Conservation (phyloP, 1,139 yeast species). For the Magnusiomyces sp. region DNA sequence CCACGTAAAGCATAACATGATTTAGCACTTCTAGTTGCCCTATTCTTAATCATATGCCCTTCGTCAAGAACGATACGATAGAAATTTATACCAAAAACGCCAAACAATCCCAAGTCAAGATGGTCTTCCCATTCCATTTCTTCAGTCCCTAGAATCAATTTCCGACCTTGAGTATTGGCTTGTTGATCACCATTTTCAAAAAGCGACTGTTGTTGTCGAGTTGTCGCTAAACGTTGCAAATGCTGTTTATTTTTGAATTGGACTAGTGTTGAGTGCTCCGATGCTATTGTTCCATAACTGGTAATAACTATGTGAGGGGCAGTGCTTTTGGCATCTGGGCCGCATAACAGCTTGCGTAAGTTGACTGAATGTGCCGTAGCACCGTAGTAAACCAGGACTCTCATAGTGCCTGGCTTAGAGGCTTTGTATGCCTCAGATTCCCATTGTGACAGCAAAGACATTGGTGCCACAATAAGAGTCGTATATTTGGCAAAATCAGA, state of each 20-base stretch:
- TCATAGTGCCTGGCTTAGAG: constrained; percentile 25
- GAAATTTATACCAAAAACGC: constrained; percentile 66
- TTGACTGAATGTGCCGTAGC: constrained; percentile 40
- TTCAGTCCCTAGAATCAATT: constrained; percentile 8
- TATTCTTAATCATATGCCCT: constrained; percentile 82
- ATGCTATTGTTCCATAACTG: constrained; percentile 79
- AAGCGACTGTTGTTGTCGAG: background rate
- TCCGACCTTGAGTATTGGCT: background rate
- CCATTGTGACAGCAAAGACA: constrained; percentile 90
- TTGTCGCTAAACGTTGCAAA: background rate
- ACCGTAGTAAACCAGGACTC: constrained; percentile 60
- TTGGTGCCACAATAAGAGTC: constrained; percentile 79
- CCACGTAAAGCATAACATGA: constrained; percentile 62
- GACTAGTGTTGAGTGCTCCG: constrained; percentile 46
- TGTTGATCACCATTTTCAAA: background rate
- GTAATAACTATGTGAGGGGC: constrained; percentile 75
- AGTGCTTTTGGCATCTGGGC: constrained; percentile 24
- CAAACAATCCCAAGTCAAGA: constrained; percentile 30
- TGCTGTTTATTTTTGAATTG: constrained; percentile 10
- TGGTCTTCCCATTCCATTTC: constrained; percentile 17
- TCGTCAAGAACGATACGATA: constrained; percentile 82
- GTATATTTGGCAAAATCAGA: constrained; percentile 55
- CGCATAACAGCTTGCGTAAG: constrained; percentile 39
- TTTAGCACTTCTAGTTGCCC: constrained; percentile 71
- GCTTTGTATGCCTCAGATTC: constrained; percentile 63